Conservation (phyloP, 176 grass and related monocot genomes). For the sorghum (Sorghum bicolor) region DNA sequence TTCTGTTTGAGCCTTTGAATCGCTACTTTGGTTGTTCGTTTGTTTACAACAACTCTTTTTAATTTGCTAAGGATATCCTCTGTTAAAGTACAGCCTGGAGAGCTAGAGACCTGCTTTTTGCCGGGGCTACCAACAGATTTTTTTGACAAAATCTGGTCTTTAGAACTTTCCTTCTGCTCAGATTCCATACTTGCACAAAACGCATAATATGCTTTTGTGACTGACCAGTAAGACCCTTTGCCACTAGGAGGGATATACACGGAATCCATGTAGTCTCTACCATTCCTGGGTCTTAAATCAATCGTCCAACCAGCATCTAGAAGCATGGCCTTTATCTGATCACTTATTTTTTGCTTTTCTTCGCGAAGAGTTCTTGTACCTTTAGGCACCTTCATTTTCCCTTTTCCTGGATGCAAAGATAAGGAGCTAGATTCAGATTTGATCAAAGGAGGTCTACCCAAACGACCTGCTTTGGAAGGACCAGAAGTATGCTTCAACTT, state of each 20-base stretch:
- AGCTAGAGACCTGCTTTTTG: slow-evolving; percentile 1
- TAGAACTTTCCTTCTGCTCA: slow-evolving; percentile 20
- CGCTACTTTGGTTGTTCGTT: slow-evolving; percentile 40
- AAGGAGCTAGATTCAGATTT: slow-evolving; percentile 29
- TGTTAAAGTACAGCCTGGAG: slow-evolving; percentile 44
- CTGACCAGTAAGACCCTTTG: slow-evolving; percentile 86
- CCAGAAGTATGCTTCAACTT: slow-evolving; percentile 28
- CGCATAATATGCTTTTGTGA: slow-evolving; percentile 78
- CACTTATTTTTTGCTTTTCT: slow-evolving; percentile 75
- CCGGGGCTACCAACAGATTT: slow-evolving; percentile 33
- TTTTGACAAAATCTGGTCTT: slow-evolving; percentile 29
- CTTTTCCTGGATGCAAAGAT: slow-evolving; percentile 2
- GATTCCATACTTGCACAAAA: slow-evolving; percentile 40
- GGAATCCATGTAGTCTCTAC: slow-evolving; percentile 77
- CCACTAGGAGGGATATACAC: slow-evolving; percentile 93
- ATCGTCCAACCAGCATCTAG: slow-evolving; percentile 81
- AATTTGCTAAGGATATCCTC: slow-evolving; percentile 61
- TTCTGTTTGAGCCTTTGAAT: slow-evolving; percentile 43
- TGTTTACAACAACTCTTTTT: slow-evolving; percentile 69
- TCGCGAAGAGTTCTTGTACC: slow-evolving; percentile 7
- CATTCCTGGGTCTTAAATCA: slow-evolving; percentile 77
- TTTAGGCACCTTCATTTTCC: slow-evolving; percentile 3
- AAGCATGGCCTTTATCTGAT: slow-evolving; percentile 79
- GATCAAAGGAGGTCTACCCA: slow-evolving; percentile 11
- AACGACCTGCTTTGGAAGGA: slow-evolving; percentile 28